phyloP scores from a whole-genome alignment of 164 flowering plant genomes.

The Aristolochia fimbriata region DNA sequence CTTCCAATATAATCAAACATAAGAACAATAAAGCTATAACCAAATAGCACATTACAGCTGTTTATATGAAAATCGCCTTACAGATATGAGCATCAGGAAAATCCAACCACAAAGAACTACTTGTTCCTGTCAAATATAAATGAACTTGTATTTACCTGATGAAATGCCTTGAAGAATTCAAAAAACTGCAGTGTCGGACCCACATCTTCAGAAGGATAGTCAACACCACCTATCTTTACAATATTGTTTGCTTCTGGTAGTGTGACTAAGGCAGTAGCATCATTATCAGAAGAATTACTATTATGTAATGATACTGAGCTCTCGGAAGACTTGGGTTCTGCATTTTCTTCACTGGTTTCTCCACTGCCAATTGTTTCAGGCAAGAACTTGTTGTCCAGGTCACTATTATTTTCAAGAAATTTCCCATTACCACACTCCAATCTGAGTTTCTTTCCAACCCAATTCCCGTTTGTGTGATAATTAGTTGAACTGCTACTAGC shows the following conservation, averaged over 20 bases:
- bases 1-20: too few relatives aligned
- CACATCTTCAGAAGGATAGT: constrained; percentile 46
- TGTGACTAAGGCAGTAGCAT: constrained; percentile 15
- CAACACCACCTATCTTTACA: constrained; percentile 41
- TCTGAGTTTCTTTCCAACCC: background rate
- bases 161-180: constrained; percentile 84
- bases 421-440: background rate
- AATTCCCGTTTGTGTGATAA: background rate
- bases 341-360: background rate
- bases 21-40: background rate
- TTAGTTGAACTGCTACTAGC: background rate
- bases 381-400: too few relatives aligned
- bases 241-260: constrained; percentile 46
- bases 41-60: background rate
- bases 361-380: background rate
- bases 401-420: background rate
- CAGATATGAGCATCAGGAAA: background rate
- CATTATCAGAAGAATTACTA: constrained; percentile 2
- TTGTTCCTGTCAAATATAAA: background rate
- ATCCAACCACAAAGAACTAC: background rate
- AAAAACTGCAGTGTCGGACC: constrained; percentile 79
- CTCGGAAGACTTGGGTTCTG: background rate
- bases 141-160: constrained; percentile 35
- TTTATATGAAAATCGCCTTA: background rate
- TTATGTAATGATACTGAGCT: background rate